Evolutionary conservation across 1,284 basidiomycete species (phyloP), one percentile per base, ranked within the genome.

Genomic region (Clitocybe nebularis): DNA sequence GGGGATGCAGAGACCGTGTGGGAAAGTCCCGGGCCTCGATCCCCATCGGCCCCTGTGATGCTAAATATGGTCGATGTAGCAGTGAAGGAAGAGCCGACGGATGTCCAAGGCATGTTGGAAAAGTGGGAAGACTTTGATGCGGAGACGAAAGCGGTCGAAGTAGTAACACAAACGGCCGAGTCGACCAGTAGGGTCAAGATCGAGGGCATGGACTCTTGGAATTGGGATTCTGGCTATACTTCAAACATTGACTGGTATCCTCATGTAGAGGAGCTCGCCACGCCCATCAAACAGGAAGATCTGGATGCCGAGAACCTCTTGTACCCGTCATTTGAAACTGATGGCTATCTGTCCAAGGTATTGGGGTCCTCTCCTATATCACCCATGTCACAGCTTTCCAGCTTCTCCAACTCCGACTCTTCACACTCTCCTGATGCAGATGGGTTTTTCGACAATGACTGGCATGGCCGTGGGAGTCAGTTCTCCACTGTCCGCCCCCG

Each of bases 101-200:
- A 82, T 50, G 69, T 83, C 7, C 72, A 77, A 48, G 74, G 74
- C 11, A 72, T 80, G 57, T 55, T 84, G 26, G 80, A 81, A 44
- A 74, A 74, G 13, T 85, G 81, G 80, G 83, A 84, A 34, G 71
- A 77, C 51, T 66, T 77, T 44, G 72, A 77, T 48, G 59, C 59
- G 1, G 64, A 59, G 19, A 51, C 57, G 2, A 68, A 66, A 49
- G 65, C 72, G 19, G 57, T 67, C 16, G 63, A 69, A 48, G 60
- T 69, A 14, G 53, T 71, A 37, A 58, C 65, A 10, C 61, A 68
- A 45, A 68, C 67, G 10, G 64, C 66, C 3, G 62, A 64, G 0
- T 56, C 59, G 24, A 55, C 48, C n/a, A 45, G 39, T 17, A 47
- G 51, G 25, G 51, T 74, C 34, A 74, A 75, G 50, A 52, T 62